Percentiles rank a stretch among this genome's conserved stretches.
These are phyloP conservation scores for Vaccinium darrowii DNA, from an alignment of 148 eudicot species.

Conservation along the genomic window DNA sequence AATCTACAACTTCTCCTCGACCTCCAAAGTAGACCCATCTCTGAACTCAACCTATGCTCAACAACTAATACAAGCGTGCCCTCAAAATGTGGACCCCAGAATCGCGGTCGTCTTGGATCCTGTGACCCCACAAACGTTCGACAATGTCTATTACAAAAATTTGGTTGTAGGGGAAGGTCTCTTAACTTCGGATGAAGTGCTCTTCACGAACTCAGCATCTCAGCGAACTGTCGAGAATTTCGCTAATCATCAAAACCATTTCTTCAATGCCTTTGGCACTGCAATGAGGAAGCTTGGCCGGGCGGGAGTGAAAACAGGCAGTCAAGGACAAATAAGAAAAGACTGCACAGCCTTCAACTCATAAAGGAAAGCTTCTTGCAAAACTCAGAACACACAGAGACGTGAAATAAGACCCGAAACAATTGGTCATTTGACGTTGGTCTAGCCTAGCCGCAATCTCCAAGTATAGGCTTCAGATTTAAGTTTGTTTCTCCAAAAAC, in stretches of 20 bases:
- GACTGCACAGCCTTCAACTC: conserved; percentile 66
- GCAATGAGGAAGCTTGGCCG: conserved; percentile 70
- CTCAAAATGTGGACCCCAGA: conserved; percentile 36
- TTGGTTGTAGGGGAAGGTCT: conserved; percentile 59
- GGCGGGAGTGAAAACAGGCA: conserved; percentile 64
- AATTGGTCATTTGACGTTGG: not conserved
- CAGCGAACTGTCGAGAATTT: conserved; percentile 41
- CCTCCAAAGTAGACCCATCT: conserved; percentile 45
- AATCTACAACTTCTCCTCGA: conserved; percentile 51
- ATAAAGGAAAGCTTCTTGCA: conserved; percentile 13
- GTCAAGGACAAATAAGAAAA: conserved; percentile 61
- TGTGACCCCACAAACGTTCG: conserved; percentile 40
- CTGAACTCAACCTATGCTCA: conserved; percentile 50
- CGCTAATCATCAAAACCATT: conserved; percentile 39
- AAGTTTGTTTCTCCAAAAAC: not conserved
- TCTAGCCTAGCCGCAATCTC: not conserved
- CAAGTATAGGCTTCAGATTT: not conserved
- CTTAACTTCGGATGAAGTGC: conserved; percentile 65
- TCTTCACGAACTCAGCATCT: conserved; percentile 40
- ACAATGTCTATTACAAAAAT: conserved; percentile 57
- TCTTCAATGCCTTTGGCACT: conserved; percentile 41
- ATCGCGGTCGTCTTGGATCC: conserved; percentile 52
- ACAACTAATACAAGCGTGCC: conserved; percentile 47
- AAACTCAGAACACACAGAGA: not conserved
- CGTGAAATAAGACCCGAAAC: not conserved